These are phyloP conservation scores for Silene vulgaris DNA, from an alignment of 179 eudicot species.

Conservation along the genomic window DNA sequence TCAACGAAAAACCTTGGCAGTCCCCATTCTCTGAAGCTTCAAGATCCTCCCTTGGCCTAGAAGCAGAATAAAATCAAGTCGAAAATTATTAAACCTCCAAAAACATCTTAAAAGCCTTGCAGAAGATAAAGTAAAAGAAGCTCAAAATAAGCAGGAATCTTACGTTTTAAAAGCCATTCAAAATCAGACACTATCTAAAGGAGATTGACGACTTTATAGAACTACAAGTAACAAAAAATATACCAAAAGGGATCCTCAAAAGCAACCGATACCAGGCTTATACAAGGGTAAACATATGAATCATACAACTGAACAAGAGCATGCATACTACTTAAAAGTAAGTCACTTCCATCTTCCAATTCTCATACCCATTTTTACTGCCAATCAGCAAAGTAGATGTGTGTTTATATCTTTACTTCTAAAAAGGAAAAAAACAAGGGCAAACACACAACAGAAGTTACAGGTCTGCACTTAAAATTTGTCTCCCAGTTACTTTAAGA, in stretches of 20 bases:
- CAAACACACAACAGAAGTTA: not conserved
- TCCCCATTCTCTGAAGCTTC: slow-evolving; percentile 17
- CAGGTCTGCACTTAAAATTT: not conserved
- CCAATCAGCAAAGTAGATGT: not conserved
- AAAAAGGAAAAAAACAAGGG: not conserved
- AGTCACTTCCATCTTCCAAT: not conserved
- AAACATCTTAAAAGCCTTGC: not conserved
- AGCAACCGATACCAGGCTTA: not conserved
- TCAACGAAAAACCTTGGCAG: slow-evolving; percentile 6
- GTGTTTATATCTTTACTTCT: not conserved
- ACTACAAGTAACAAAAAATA: not conserved
- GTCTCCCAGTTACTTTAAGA: slow-evolving; percentile 1
- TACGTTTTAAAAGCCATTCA: not conserved
- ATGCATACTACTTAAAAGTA: not conserved
- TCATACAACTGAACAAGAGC: not conserved
- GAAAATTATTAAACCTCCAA: not conserved
- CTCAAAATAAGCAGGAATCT: not conserved
- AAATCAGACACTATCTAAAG: not conserved
- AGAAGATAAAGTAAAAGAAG: not conserved
- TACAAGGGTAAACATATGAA: too few relatives aligned
- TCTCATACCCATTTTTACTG: not conserved
- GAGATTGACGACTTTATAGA: not conserved
- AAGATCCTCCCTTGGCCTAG: slow-evolving; percentile 24
- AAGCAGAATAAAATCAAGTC: slow-evolving; percentile 13
- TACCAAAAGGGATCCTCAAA: not conserved